These are phyloP conservation scores for Eimeria tenella DNA, from an alignment of 169 alveolate species.

Conservation along the genomic window DNA sequence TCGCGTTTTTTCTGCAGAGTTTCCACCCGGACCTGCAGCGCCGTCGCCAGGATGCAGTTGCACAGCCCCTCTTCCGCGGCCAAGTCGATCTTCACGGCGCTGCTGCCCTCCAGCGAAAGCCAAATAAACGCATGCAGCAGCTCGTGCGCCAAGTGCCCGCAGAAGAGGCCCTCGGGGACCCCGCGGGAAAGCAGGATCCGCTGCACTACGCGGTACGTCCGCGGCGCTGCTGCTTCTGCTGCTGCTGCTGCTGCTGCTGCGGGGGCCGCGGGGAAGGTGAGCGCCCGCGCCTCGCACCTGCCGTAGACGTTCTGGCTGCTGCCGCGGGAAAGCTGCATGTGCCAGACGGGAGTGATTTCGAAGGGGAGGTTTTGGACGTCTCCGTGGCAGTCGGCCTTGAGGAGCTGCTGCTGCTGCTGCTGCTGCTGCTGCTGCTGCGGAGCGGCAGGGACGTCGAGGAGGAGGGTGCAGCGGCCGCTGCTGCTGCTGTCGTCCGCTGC, in stretches of 20 bases:
- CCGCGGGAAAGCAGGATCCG: constrained; percentile 33
- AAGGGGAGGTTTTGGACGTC: constrained; percentile 17
- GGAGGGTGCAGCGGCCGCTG: too few relatives aligned
- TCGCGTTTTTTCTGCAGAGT: neutral
- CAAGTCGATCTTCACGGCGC: neutral
- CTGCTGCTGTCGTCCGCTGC: neutral
- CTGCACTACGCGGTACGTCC: constrained; percentile 16
- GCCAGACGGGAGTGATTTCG: constrained; percentile 9
- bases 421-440: too few relatives aligned
- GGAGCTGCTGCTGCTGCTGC: neutral
- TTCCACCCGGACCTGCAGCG: constrained; percentile 1
- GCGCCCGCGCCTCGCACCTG: constrained; percentile 13
- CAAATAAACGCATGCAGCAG: constrained; percentile 51
- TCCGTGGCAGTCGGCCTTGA: neutral
- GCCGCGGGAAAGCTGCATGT: neutral
- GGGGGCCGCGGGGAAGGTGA: constrained; percentile 7
- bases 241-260: neutral
- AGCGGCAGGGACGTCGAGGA: too few relatives aligned
- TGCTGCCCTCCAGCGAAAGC: neutral
- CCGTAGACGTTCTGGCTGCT: constrained; percentile 3
- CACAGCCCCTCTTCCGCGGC: constrained; percentile 55
- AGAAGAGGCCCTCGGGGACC: neutral
- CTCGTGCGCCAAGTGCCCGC: constrained; percentile 25
- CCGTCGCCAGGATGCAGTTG: constrained; percentile 15
- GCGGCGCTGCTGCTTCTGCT: neutral